Evolutionary conservation across 305 asterid species (phyloP).

Genomic region (Fraxinus sp.): DNA sequence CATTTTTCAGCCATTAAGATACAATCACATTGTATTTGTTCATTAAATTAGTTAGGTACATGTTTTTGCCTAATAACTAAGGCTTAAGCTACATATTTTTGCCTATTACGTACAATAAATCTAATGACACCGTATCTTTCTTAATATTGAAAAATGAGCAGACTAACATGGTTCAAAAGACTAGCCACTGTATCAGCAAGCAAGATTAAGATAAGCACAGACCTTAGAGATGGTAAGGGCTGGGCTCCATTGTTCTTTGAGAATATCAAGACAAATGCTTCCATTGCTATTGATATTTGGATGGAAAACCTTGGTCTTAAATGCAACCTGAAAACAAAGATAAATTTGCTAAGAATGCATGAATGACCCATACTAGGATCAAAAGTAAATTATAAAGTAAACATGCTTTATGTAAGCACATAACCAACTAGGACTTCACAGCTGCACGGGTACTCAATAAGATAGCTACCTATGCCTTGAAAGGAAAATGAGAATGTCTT

Average conservation of each 20-base stretch:
- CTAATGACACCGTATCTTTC: not conserved
- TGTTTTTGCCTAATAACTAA: not conserved
- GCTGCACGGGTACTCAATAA: not conserved
- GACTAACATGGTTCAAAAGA: not conserved
- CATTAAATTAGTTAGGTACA: not conserved
- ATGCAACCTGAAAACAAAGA: slow-evolving; percentile 34
- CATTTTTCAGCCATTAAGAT: not conserved
- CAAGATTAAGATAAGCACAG: slow-evolving; percentile 4
- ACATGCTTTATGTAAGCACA: not conserved
- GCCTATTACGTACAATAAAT: not conserved
- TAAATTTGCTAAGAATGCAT: not conserved
- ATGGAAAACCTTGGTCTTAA: slow-evolving; percentile 40
- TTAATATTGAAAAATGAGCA: not conserved
- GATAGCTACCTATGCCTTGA: not conserved
- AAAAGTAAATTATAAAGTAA: not conserved
- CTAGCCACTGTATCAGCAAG: not conserved
- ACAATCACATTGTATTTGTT: not conserved
- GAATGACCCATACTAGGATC: not conserved
- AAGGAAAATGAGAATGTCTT: not conserved
- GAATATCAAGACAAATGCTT: slow-evolving; percentile 43
- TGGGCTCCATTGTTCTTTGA: slow-evolving; percentile 43
- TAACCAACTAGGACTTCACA: not conserved
- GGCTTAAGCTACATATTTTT: not conserved
- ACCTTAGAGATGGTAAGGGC: slow-evolving; percentile 36
- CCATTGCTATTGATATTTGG: slow-evolving; percentile 39